Percentiles rank a stretch among this genome's conserved stretches.
phyloP scores from a whole-genome alignment of 2,329 filamentous ascomycete genomes.

The Parastagonospora avenae region DNA sequence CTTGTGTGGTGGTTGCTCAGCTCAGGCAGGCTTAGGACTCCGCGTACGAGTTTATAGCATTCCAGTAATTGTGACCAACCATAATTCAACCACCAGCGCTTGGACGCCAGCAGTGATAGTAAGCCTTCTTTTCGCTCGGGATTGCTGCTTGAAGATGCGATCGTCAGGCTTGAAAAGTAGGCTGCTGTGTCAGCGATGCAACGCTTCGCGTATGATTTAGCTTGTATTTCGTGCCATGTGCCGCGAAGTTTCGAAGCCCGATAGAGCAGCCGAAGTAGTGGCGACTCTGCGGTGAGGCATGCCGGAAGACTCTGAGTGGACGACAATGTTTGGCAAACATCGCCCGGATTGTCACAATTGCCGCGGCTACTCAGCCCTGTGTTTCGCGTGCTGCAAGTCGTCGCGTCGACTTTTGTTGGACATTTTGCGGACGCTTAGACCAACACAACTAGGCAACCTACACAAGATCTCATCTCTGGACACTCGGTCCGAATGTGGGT shows the following conservation, averaged over 20 bases:
- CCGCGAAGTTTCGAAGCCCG: constrained; percentile 10
- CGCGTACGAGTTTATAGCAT: constrained; percentile 15
- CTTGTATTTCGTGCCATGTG: constrained; percentile 8
- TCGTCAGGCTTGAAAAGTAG: constrained; percentile 5
- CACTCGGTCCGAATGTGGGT: constrained; percentile 16
- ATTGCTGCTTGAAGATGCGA: constrained; percentile 4
- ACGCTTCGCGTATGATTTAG: constrained; percentile 11
- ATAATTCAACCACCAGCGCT: constrained; percentile 11
- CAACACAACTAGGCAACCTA: constrained; percentile 22
- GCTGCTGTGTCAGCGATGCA: constrained; percentile 3
- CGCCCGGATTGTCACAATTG: neutral
- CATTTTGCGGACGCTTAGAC: constrained; percentile 12
- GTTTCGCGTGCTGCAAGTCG: constrained; percentile 30
- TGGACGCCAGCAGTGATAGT: neutral
- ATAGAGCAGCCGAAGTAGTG: constrained; percentile 14
- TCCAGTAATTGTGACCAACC: constrained; percentile 9
- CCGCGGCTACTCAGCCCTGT: constrained; percentile 22
- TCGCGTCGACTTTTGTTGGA: constrained; percentile 27
- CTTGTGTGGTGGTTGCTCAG: constrained; percentile 4
- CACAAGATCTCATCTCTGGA: constrained; percentile 8
- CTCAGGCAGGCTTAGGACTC: constrained; percentile 12
- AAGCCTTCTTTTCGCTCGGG: neutral
- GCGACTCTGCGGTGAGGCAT: constrained; percentile 5
- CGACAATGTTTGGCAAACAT: neutral
- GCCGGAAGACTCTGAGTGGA: constrained; percentile 1